Percentiles rank a stretch among this genome's conserved stretches.
Conservation (phyloP, 441 rosid genomes). For the Raphanus hybrid region DNA sequence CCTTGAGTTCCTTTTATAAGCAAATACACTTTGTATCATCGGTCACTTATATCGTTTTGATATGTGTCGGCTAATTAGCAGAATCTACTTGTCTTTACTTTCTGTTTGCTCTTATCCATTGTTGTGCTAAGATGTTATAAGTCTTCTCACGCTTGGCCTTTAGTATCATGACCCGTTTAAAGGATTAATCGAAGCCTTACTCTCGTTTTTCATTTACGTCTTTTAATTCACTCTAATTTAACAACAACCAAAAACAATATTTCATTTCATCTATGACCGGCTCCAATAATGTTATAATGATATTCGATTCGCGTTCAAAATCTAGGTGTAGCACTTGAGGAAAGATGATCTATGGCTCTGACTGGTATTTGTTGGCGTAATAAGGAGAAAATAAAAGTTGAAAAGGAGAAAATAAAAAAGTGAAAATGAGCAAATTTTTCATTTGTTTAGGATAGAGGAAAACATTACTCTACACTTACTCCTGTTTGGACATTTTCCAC, state of each 20-base stretch:
- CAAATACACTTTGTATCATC: not conserved
- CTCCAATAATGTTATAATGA: no score
- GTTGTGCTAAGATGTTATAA: conserved; percentile 2
- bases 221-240: no score
- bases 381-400: no score
- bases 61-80: not conserved
- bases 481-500: no score
- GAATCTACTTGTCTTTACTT: not conserved
- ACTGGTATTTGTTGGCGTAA: no score
- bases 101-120: not conserved
- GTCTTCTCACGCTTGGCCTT: no score
- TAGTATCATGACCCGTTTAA: not conserved
- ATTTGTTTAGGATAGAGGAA: no score
- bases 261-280: no score
- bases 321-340: not conserved
- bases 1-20: conserved; percentile 38
- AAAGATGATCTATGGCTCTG: not conserved
- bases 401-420: not conserved
- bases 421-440: not conserved
- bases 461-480: no score
- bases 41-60: not conserved
- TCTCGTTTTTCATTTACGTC: no score
- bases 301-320: no score
- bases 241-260: no score
- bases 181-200: not conserved